Conservation (phyloP, 2,329 filamentous ascomycete genomes). For the Cordyceps cateniannulata region DNA sequence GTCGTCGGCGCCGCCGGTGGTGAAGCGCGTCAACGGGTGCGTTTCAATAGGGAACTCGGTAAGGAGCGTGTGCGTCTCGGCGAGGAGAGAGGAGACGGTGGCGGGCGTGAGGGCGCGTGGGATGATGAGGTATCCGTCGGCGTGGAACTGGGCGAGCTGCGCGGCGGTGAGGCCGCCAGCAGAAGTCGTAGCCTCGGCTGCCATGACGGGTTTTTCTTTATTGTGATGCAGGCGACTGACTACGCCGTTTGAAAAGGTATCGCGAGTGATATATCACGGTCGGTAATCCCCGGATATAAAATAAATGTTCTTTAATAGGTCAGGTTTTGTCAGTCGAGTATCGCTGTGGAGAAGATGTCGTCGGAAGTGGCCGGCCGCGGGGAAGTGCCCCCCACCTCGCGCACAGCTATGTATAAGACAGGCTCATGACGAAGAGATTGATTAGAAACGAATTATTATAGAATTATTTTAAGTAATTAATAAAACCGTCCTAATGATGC, state of each 20-base stretch:
- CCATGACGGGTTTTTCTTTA: background rate
- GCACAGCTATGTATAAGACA: background rate
- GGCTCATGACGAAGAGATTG: background rate
- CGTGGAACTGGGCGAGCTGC: constrained; percentile 66
- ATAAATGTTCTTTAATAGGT: background rate
- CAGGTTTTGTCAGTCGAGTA: background rate
- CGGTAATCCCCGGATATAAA: background rate
- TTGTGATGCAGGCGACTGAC: background rate
- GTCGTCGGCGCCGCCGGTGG: constrained; percentile 65
- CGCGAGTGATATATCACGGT: no score
- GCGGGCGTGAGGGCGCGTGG: constrained; percentile 63
- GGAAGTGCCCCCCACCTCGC: background rate
- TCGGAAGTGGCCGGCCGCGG: constrained; percentile 6
- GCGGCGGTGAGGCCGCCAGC: constrained; percentile 56
- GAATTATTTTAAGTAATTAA: background rate
- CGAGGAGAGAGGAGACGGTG: constrained; percentile 62
- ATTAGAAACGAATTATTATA: background rate
- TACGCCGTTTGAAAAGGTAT: no score
- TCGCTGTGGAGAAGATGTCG: background rate
- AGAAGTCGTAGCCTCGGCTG: background rate
- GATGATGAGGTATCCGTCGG: constrained; percentile 86
- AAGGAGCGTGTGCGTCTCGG: constrained; percentile 70
- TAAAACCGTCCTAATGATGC: background rate
- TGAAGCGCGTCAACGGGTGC: constrained; percentile 92
- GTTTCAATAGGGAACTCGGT: constrained; percentile 68